Conservation (phyloP, 768 basidiomycete species). For the Pluteus cervinus region DNA sequence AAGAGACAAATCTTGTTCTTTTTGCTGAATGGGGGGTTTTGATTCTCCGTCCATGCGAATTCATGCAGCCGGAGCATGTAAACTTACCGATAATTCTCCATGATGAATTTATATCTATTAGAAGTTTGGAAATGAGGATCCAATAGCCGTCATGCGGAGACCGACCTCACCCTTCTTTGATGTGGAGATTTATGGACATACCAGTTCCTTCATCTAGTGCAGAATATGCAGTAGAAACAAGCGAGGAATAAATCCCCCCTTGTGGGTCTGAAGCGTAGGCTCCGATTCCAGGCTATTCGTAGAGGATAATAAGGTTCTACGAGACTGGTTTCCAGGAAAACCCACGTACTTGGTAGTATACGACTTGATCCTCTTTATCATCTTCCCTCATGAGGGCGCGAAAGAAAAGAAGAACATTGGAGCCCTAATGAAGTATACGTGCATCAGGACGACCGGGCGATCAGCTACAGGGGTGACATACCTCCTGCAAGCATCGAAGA, state of each 20-base stretch:
- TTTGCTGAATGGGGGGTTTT: background rate
- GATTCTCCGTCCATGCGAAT: background rate
- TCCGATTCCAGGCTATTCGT: conserved; percentile 5
- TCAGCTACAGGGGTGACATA: too few species aligned
- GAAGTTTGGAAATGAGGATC: background rate
- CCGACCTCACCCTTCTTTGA: background rate
- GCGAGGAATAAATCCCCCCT: conserved; percentile 1
- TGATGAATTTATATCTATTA: conserved; percentile 2
- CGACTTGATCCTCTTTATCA: conserved; percentile 24
- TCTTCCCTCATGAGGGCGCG: conserved; percentile 31
- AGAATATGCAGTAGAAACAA: background rate
- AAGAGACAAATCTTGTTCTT: conserved; percentile 1
- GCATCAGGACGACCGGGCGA: too few species aligned
- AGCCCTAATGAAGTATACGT: too few species aligned
- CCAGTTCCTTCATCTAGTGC: too few species aligned
- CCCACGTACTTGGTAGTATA: conserved; percentile 27
- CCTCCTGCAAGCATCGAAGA: too few species aligned
- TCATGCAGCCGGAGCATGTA: background rate
- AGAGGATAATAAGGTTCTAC: too few species aligned
- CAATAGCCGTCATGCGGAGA: background rate
- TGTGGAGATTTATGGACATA: too few species aligned
- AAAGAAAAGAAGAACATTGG: conserved; percentile 34
- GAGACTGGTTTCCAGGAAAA: too few species aligned
- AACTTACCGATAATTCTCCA: conserved; percentile 4
- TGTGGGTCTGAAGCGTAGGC: conserved; percentile 2